Conservation (phyloP, 2,329 filamentous ascomycete genomes). For the Acephala macrosclerotiorum region DNA sequence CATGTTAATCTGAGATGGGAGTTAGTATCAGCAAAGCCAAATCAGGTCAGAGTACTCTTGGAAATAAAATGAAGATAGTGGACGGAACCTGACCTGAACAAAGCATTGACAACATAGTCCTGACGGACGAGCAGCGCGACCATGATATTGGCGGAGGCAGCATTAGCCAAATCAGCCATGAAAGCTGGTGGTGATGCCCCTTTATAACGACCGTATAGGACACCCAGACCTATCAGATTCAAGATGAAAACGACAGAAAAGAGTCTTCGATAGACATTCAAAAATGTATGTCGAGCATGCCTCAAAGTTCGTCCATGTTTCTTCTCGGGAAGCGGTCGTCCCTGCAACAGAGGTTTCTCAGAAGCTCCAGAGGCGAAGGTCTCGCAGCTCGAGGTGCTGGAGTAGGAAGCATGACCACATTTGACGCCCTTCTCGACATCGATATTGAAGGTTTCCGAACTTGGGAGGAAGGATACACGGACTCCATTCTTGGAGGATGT, state of each 20-base stretch:
- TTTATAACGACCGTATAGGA: slow-evolving; percentile 37
- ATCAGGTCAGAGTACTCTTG: neutral
- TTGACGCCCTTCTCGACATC: slow-evolving; percentile 8
- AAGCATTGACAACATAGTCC: slow-evolving; percentile 58
- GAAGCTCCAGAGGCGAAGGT: slow-evolving; percentile 1
- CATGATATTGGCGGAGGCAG: slow-evolving; percentile 51
- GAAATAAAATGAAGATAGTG: neutral
- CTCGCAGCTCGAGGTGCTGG: neutral
- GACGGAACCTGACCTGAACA: slow-evolving; percentile 47
- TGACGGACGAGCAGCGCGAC: slow-evolving; percentile 59
- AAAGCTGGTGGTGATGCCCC: slow-evolving; percentile 8
- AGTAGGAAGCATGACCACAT: neutral
- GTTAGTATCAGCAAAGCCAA: neutral
- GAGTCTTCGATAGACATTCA: slow-evolving; percentile 63
- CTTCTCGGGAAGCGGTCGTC: slow-evolving; percentile 26
- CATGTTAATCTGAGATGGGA: slow-evolving; percentile 47
- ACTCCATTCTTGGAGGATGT: neutral
- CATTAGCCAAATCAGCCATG: slow-evolving; percentile 29
- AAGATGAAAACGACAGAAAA: slow-evolving; percentile 60
- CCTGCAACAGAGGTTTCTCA: neutral
- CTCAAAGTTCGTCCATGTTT: slow-evolving; percentile 24
- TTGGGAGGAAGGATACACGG: neutral
- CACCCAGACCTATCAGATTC: slow-evolving; percentile 55
- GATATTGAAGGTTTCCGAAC: neutral
- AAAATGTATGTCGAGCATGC: slow-evolving; percentile 45